Evolutionary conservation across 2,329 filamentous ascomycete species (phyloP).

Genomic region (Tricladium varicosporioides): DNA sequence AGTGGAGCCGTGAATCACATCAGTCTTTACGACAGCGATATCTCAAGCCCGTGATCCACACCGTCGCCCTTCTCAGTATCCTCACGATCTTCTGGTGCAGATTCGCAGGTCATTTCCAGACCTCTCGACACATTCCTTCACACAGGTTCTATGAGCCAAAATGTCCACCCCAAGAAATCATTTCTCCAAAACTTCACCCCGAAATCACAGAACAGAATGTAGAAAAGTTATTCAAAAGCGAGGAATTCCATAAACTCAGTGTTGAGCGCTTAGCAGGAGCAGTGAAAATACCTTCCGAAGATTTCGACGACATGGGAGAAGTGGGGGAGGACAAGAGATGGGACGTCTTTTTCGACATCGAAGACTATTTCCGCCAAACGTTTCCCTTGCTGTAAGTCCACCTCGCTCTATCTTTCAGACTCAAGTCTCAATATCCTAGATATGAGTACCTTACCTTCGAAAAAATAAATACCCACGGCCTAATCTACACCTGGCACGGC

Average conservation of each 20-base stretch:
- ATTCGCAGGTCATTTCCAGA: not conserved
- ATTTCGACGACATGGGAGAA: constrained; percentile 54
- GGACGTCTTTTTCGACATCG: constrained; percentile 51
- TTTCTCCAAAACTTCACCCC: not conserved
- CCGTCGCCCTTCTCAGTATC: too few relatives aligned
- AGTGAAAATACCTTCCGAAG: constrained; percentile 53
- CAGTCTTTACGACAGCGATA: too few relatives aligned
- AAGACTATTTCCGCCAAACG: constrained; percentile 45
- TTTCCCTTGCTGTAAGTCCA: constrained; percentile 48
- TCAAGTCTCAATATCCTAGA: not conserved
- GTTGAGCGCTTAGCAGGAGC: constrained; percentile 42
- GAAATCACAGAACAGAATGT: constrained; percentile 14
- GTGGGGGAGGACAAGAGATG: constrained; percentile 54
- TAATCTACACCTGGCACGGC: constrained; percentile 59
- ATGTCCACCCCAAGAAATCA: not conserved
- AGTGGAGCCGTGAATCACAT: too few relatives aligned
- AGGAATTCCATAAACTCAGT: constrained; percentile 22
- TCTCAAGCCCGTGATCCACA: too few relatives aligned
- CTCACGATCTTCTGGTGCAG: too few relatives aligned
- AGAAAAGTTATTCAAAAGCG: constrained; percentile 14
- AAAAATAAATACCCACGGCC: constrained; percentile 60
- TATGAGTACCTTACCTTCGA: constrained; percentile 18
- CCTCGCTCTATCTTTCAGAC: not conserved
- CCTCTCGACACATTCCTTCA: not conserved
- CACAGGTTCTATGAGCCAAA: not conserved